Evolutionary conservation across 106 monocot species (phyloP).

Genomic region (Apostasia shenzhenica): DNA sequence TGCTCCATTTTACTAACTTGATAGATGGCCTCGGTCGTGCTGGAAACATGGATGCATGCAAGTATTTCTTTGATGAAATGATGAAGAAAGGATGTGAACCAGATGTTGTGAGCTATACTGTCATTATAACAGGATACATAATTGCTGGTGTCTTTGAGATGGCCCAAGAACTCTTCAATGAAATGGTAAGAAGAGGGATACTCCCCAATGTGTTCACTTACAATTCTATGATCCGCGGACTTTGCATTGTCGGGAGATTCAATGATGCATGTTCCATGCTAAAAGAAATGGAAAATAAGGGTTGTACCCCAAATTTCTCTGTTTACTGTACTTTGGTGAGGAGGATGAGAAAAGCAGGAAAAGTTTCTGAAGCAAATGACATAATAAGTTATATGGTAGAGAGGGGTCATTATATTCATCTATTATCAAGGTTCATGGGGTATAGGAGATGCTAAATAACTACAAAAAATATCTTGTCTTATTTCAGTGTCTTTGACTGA

Average conservation of each 20-base stretch:
- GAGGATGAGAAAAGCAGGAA: slow-evolving; percentile 65
- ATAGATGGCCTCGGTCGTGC: slow-evolving; percentile 90
- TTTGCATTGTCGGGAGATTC: slow-evolving; percentile 61
- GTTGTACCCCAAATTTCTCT: slow-evolving; percentile 75
- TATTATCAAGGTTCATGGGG: slow-evolving; percentile 58
- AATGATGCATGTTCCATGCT: slow-evolving; percentile 71
- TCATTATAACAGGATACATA: slow-evolving; percentile 74
- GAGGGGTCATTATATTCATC: slow-evolving; percentile 76
- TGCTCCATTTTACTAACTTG: slow-evolving; percentile 82
- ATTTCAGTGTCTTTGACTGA: too few species aligned
- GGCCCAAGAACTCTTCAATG: slow-evolving; percentile 52
- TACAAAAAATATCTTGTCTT: neutral
- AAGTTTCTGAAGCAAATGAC: slow-evolving; percentile 45
- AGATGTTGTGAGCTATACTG: slow-evolving; percentile 91
- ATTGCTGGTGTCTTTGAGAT: slow-evolving; percentile 57
- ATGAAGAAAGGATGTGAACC: slow-evolving; percentile 60
- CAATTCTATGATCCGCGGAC: slow-evolving; percentile 82
- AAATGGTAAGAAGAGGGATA: slow-evolving; percentile 61
- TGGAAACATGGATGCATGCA: slow-evolving; percentile 73
- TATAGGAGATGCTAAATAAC: slow-evolving; percentile 54
- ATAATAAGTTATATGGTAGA: slow-evolving; percentile 73
- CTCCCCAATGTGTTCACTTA: slow-evolving; percentile 92
- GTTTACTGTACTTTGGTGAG: slow-evolving; percentile 67
- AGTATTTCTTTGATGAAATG: slow-evolving; percentile 92
- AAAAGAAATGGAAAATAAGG: slow-evolving; percentile 60